Percentiles rank a stretch among this genome's conserved stretches.
These are phyloP conservation scores for Azolla pinnata DNA, from an alignment of 75 land plant genomes.

Conservation along the genomic window DNA sequence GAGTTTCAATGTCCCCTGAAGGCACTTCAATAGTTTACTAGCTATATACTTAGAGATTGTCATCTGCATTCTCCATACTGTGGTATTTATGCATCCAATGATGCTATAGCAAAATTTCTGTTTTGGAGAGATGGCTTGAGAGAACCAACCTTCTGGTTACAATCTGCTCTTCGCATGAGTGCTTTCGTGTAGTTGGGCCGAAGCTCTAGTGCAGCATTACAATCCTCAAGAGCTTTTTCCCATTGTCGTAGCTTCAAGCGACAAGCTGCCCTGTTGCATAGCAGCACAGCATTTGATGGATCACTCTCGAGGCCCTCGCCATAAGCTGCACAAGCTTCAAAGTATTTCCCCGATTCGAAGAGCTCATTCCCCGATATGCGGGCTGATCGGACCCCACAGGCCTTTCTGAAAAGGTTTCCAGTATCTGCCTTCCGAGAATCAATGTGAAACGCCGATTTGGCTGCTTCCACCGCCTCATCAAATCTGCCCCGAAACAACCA, in stretches of 20 bases:
- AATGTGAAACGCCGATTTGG: constrained; percentile 48
- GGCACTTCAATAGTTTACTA: not conserved
- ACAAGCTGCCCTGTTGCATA: constrained; percentile 91
- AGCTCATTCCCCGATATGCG: constrained; percentile 57
- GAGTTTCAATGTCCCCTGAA: too few relatives aligned
- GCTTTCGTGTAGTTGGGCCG: constrained; percentile 66
- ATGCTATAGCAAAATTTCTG: too few relatives aligned
- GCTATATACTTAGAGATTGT: constrained; percentile 3
- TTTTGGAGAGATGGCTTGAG: too few relatives aligned
- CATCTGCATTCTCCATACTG: too few relatives aligned
- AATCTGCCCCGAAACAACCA: too few relatives aligned
- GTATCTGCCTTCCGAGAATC: constrained; percentile 51
- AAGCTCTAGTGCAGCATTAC: constrained; percentile 55
- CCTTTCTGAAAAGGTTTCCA: constrained; percentile 21
- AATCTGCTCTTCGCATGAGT: constrained; percentile 59
- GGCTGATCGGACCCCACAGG: constrained; percentile 45
- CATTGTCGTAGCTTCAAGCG: constrained; percentile 73
- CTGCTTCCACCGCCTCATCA: constrained; percentile 60
- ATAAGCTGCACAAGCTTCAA: constrained; percentile 62
- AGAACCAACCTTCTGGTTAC: constrained; percentile 41
- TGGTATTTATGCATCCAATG: too few relatives aligned
- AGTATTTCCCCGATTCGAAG: constrained; percentile 47
- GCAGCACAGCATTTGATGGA: constrained; percentile 58
- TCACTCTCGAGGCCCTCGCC: constrained; percentile 70
- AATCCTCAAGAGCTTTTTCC: constrained; percentile 92